Percentiles rank a stretch among this genome's conserved stretches.
These are phyloP conservation scores for Cocos nucifera DNA, from an alignment of 176 grass and related monocot genomes.

Conservation along the genomic window DNA sequence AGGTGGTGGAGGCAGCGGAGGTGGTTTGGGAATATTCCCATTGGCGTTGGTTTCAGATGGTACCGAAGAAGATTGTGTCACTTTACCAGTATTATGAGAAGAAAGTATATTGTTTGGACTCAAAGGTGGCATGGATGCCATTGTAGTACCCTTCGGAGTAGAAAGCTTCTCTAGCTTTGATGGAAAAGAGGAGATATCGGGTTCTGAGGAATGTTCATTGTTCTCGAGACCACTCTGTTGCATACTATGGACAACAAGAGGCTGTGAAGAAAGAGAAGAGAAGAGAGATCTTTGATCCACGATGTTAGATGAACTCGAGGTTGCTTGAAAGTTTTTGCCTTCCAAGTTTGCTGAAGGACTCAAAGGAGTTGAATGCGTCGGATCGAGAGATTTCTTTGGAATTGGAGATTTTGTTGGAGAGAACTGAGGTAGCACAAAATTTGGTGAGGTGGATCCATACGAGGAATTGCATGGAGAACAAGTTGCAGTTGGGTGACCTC, in stretches of 20 bases:
- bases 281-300: neutral
- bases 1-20: conserved; percentile 10
- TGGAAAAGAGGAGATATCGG: too few species aligned
- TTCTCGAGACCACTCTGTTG: neutral
- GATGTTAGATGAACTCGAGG: conserved; percentile 24
- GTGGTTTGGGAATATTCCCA: conserved; percentile 1
- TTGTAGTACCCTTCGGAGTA: too few species aligned
- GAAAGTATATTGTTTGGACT: too few species aligned
- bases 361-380: conserved; percentile 22
- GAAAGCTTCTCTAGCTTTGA: too few species aligned
- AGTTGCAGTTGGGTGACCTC: conserved; percentile 17
- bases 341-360: neutral
- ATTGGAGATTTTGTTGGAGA: neutral
- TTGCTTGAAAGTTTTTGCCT: conserved; percentile 7
- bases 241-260: conserved; percentile 8
- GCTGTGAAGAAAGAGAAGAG: conserved; percentile 21
- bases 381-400: conserved; percentile 16
- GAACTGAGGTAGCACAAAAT: neutral
- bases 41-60: neutral
- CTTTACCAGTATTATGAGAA: neutral
- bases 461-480: conserved; percentile 15
- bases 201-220: too few species aligned
- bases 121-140: too few species aligned
- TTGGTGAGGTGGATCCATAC: conserved; percentile 4
- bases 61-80: neutral